phyloP scores from a whole-genome alignment of 176 grass and related monocot species.

The Secale cereale region DNA sequence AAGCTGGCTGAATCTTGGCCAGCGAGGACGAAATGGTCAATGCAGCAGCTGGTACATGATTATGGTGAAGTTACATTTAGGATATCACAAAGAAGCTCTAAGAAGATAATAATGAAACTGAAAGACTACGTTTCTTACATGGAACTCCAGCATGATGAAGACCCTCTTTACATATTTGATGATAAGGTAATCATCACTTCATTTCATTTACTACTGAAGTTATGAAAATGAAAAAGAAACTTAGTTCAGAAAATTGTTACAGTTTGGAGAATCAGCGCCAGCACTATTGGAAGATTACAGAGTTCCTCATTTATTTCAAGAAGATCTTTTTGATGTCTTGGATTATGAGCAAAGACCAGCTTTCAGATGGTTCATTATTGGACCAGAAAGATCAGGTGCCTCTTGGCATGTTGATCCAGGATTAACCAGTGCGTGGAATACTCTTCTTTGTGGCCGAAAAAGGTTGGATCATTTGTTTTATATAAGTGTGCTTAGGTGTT shows the following conservation, averaged over 20 bases:
- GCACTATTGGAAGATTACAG: conserved; percentile 79
- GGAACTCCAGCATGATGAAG: conserved; percentile 93
- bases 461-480: conserved; percentile 44
- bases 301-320: conserved; percentile 83
- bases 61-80: conserved; percentile 74
- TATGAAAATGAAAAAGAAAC: background rate
- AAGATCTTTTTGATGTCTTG: conserved; percentile 85
- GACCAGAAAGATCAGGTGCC: conserved; percentile 94
- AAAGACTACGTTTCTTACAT: conserved; percentile 95
- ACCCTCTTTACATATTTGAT: conserved; percentile 97
- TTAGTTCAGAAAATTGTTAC: conserved; percentile 31
- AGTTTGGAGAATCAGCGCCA: conserved; percentile 88
- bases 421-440: conserved; percentile 94
- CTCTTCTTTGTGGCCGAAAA: conserved; percentile 91
- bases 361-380: conserved; percentile 97
- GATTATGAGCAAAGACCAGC: conserved; percentile 76
- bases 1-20: conserved; percentile 75
- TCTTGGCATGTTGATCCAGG: conserved; percentile 99
- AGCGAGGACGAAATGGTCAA: conserved; percentile 84
- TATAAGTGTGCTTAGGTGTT: background rate
- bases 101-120: conserved; percentile 91
- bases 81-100: conserved; percentile 90
- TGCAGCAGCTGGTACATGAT: conserved; percentile 60
- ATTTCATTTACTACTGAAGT: conserved; percentile 16
- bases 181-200: conserved; percentile 58